These are phyloP conservation scores for Adenanthera pavonina DNA, from an alignment of 306 rosid species.

Conservation along the genomic window DNA sequence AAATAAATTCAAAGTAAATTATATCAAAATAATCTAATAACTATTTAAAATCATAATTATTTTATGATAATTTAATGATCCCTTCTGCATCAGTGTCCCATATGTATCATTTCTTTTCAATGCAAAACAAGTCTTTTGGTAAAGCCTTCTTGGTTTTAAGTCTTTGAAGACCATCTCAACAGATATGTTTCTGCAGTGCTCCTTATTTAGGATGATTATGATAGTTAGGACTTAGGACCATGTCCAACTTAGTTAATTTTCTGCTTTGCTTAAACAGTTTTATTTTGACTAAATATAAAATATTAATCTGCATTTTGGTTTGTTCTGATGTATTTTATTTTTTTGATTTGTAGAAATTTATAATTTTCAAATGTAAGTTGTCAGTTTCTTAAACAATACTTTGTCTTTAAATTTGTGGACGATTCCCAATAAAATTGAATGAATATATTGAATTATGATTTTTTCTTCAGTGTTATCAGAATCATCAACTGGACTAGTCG, in stretches of 20 bases:
- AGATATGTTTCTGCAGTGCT: neutral
- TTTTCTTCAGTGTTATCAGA: neutral
- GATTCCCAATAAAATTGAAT: conserved; percentile 17
- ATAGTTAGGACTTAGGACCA: neutral
- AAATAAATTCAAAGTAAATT: too few relatives aligned
- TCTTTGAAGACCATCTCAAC: neutral
- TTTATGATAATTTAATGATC: too few relatives aligned
- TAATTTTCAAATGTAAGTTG: neutral
- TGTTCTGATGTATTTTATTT: neutral
- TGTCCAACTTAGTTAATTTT: neutral
- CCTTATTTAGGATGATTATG: conserved; percentile 9
- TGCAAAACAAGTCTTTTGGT: neutral
- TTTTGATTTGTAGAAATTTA: neutral
- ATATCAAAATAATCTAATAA: too few relatives aligned
- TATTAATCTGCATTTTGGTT: neutral
- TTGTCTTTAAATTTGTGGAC: neutral
- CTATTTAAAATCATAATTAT: too few relatives aligned
- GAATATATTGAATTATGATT: neutral
- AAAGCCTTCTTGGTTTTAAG: neutral
- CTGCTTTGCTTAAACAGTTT: conserved; percentile 18
- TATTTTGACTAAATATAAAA: conserved; percentile 7
- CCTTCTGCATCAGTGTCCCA: neutral
- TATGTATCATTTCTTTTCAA: neutral
- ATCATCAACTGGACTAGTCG: too few relatives aligned
- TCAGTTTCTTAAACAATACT: neutral